Evolutionary conservation across 768 basidiomycete species (phyloP), one percentile per base, ranked within the genome.

Genomic region (Leccinum uliginosum): DNA sequence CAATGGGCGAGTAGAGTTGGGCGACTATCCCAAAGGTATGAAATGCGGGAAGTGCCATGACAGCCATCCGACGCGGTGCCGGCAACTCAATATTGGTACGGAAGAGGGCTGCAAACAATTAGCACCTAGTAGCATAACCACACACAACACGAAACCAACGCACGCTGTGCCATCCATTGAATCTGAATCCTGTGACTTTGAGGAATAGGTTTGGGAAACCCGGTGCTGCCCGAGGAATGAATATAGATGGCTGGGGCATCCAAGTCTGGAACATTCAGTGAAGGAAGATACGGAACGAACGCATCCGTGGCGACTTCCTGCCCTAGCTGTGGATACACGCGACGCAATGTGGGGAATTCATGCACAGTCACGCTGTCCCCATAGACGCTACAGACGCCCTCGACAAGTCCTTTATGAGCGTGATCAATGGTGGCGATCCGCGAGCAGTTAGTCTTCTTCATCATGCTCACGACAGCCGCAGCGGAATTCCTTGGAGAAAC

Each of bases 191-290:
- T 66, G 52, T 76, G 67, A 1, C 67, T 75, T 43, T 76, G 69
- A 3, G 70, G 59, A 27, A 81, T 75, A 1, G 78, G 72, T 62
- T 81, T 81, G 1, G 80, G 80, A 35, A 78, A 68, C n/a, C 78
- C 80, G 3, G 78, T 79, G 6, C 79, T 80, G 12, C 80, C 80
- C 4, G 77, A 80, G 0, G 79, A 78, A 57, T 81, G 80, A 51
- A 81, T 59, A n/a, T 80, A 77, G 15, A 79, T 53, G 0, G 74
- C 75, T 15, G 76, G 73, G 2, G 71, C 61, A 55, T 78, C 75
- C 23, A 66, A 53, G 9, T 68, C 66, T 8, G 67, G 62, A 9
- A 56, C 59, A 35, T 15, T 53, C 26, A 21, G 1, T 6, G 53
- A 2, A 6, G 53, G 48, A 23, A 61, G 64, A 48, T 68, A 72